Conservation (phyloP, 331 rosid species). For the Malus hybrid region DNA sequence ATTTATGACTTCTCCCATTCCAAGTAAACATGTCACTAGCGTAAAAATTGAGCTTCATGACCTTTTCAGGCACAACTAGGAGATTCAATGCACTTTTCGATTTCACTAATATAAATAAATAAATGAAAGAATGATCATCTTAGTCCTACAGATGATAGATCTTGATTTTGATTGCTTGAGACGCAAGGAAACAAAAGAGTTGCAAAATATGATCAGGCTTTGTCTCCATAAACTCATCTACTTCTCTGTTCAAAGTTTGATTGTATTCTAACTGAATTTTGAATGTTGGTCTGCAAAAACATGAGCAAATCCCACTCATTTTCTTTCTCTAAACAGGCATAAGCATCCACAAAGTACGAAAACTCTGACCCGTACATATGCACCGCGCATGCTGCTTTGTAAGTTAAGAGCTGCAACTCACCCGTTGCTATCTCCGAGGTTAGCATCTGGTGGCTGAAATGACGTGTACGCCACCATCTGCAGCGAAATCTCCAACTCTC, state of each 20-base stretch:
- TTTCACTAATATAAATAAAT: too few relatives aligned
- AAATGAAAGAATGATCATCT: too few relatives aligned
- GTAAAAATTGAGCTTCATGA: too few relatives aligned
- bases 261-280: slow-evolving; percentile 34
- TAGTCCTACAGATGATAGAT: too few relatives aligned
- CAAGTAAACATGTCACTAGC: too few relatives aligned
- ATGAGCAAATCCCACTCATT: slow-evolving; percentile 26
- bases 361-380: slow-evolving; percentile 58
- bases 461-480: slow-evolving; percentile 69
- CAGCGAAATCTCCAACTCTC: slow-evolving; percentile 66
- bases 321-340: slow-evolving; percentile 30
- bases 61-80: too few relatives aligned
- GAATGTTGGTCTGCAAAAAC: slow-evolving; percentile 37
- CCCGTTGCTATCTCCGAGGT: slow-evolving; percentile 57
- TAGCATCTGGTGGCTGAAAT: slow-evolving; percentile 42
- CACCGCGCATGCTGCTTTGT: slow-evolving; percentile 72
- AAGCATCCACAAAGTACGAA: slow-evolving; percentile 43
- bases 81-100: too few relatives aligned
- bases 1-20: neutral
- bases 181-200: too few relatives aligned
- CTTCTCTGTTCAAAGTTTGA: slow-evolving; percentile 1
- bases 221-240: neutral
- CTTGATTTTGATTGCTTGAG: too few relatives aligned
- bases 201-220: too few relatives aligned
- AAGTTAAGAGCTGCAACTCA: slow-evolving; percentile 54